A percentile compares a stretch with the other conserved stretches of the same genome.
Conservation (phyloP, 257 asterid genomes). For the Anisodus acutangulus region DNA sequence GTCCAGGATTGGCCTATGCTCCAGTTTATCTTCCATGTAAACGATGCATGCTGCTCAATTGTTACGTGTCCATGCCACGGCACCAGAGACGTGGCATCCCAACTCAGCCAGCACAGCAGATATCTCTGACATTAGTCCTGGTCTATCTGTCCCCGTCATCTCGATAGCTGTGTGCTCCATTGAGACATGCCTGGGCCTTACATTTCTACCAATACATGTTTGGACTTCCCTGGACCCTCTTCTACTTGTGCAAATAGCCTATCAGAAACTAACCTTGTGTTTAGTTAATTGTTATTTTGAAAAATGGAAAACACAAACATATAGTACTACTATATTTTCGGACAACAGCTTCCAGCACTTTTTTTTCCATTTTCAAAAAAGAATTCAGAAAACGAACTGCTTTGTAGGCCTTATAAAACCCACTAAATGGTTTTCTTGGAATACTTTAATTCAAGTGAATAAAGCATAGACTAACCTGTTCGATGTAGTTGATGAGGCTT, state of each 20-base stretch:
- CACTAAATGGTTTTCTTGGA: background rate
- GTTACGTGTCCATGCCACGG: conserved; percentile 90
- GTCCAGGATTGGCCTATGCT: conserved; percentile 49
- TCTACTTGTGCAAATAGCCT: conserved; percentile 67
- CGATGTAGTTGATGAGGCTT: conserved; percentile 57
- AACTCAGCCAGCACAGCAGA: conserved; percentile 76
- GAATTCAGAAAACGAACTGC: background rate
- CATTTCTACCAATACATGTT: conserved; percentile 33
- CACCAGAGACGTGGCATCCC: conserved; percentile 75
- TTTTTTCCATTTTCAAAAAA: background rate
- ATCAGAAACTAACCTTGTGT: background rate
- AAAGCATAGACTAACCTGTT: conserved; percentile 53
- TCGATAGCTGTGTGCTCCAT: conserved; percentile 70
- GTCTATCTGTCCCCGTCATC: conserved; percentile 81
- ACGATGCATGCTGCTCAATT: conserved; percentile 73
- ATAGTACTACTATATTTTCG: background rate
- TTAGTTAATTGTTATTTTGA: background rate
- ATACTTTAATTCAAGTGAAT: background rate
- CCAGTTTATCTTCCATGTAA: conserved; percentile 54
- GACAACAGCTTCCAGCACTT: too few relatives aligned
- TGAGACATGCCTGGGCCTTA: conserved; percentile 43
- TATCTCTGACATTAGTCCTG: conserved; percentile 87
- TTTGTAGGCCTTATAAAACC: background rate
- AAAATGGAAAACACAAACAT: background rate
- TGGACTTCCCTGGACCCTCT: conserved; percentile 40